These are phyloP conservation scores for Stagonosporopsis vannaccii DNA, from an alignment of 2,329 filamentous ascomycete species.

Conservation along the genomic window DNA sequence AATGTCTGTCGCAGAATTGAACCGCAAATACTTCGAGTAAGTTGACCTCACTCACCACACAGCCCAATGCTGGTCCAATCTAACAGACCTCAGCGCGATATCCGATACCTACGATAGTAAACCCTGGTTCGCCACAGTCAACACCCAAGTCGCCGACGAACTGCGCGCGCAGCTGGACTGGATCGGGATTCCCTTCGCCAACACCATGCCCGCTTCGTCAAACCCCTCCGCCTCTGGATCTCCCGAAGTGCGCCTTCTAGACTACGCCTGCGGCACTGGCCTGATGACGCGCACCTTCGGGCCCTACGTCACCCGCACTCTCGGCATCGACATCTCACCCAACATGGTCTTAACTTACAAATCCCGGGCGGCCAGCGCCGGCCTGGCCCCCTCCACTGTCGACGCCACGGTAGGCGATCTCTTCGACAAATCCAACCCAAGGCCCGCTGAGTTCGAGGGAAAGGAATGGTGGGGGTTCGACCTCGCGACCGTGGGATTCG, in stretches of 20 bases:
- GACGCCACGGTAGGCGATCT: constrained; percentile 48
- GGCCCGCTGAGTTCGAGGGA: constrained; percentile 29
- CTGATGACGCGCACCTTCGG: constrained; percentile 67
- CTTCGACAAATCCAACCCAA: constrained; percentile 35
- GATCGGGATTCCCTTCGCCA: constrained; percentile 66
- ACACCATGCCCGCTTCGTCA: constrained; percentile 38
- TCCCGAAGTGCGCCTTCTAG: constrained; percentile 62
- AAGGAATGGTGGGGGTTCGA: constrained; percentile 52
- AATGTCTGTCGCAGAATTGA: constrained; percentile 46
- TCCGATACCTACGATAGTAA: constrained; percentile 65
- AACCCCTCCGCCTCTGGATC: constrained; percentile 2
- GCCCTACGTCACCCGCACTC: constrained; percentile 67
- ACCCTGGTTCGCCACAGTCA: constrained; percentile 60
- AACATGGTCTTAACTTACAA: constrained; percentile 77
- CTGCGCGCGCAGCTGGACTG: constrained; percentile 64
- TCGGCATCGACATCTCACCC: constrained; percentile 74
- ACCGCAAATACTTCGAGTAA: constrained; percentile 48
- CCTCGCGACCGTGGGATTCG: constrained; percentile 52
- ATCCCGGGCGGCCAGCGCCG: constrained; percentile 53
- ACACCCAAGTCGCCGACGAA: constrained; percentile 62
- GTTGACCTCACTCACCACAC: background rate
- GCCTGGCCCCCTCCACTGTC: constrained; percentile 26
- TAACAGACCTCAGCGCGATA: constrained; percentile 53
- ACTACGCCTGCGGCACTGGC: constrained; percentile 80
- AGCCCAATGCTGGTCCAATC: background rate